A percentile compares a stretch with the other conserved stretches of the same genome.
Evolutionary conservation across 208 protist genomes (phyloP).

Genomic region (Wallacemonas collosoma): DNA sequence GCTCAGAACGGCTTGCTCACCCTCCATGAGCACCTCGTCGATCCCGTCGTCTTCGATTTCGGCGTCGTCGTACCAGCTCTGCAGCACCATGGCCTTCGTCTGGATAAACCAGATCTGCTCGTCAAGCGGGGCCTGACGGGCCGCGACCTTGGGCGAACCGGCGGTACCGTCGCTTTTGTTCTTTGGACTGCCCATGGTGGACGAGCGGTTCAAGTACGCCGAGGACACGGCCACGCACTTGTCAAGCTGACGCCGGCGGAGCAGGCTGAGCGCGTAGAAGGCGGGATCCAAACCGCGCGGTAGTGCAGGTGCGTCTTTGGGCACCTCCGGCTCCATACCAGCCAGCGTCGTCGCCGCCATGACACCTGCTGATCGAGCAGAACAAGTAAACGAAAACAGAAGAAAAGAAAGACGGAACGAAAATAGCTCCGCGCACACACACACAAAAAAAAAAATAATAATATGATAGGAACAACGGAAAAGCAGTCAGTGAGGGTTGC

Average conservation of each 20-base stretch:
- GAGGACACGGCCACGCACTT: constrained; percentile 80
- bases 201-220: constrained; percentile 53
- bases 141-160: constrained; percentile 1
- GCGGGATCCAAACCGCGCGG: constrained; percentile 87
- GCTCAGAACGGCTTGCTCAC: constrained; percentile 85
- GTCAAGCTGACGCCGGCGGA: constrained; percentile 85
- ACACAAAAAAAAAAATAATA: neutral
- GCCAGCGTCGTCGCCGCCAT: neutral
- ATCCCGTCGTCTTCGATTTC: constrained; percentile 95
- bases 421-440: neutral
- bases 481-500: neutral
- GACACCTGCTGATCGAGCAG: neutral
- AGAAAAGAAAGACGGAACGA: constrained; percentile 5
- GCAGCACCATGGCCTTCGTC: constrained; percentile 85
- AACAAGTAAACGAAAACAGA: neutral
- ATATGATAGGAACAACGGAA: neutral
- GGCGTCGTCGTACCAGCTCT: constrained; percentile 95
- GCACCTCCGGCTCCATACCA: constrained; percentile 1
- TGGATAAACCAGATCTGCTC: constrained; percentile 94
- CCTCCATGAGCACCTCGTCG: constrained; percentile 93
- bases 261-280: constrained; percentile 88
- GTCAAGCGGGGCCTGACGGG: constrained; percentile 21
- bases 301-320: constrained; percentile 25
- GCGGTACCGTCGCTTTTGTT: constrained; percentile 8
- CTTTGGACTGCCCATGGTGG: neutral